Evolutionary conservation across 78 protist species (phyloP).

Genomic region (Emiliania huxleyi): DNA sequence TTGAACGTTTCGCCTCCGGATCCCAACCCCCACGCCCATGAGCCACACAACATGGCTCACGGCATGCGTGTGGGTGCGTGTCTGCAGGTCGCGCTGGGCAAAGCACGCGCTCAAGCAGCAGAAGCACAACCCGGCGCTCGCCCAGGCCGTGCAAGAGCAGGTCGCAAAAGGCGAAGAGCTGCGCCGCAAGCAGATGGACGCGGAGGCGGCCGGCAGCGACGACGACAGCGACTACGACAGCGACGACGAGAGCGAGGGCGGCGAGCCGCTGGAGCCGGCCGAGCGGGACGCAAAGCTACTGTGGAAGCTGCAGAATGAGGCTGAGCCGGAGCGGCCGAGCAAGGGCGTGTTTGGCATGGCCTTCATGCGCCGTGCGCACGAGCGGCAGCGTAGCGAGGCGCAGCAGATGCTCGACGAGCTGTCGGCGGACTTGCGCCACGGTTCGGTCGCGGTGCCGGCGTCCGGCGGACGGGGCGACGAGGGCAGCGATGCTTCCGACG

Average conservation of each 20-base stretch:
- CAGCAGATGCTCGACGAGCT: background rate
- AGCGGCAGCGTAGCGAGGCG: background rate
- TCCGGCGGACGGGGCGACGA: background rate
- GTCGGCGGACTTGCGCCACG: background rate
- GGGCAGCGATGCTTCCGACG: background rate
- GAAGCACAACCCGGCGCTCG: background rate
- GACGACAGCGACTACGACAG: background rate
- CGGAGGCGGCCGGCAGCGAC: background rate
- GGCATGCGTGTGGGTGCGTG: too few species aligned
- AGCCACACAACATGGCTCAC: too few species aligned
- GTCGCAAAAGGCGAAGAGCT: background rate
- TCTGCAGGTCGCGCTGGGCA: slow-evolving; percentile 21
- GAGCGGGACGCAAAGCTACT: background rate
- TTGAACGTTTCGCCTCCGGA: too few species aligned
- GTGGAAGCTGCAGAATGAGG: background rate
- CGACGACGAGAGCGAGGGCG: background rate
- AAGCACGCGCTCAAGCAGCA: background rate
- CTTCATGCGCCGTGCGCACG: background rate
- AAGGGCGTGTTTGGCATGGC: background rate
- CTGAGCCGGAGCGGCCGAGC: background rate
- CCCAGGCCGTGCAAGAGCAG: background rate
- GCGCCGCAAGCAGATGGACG: background rate
- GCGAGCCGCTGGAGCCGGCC: background rate
- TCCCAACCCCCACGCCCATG: too few species aligned
- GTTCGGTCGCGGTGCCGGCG: too few species aligned